phyloP scores from a whole-genome alignment of 2,329 filamentous ascomycete genomes.

The Fusarium humuli region DNA sequence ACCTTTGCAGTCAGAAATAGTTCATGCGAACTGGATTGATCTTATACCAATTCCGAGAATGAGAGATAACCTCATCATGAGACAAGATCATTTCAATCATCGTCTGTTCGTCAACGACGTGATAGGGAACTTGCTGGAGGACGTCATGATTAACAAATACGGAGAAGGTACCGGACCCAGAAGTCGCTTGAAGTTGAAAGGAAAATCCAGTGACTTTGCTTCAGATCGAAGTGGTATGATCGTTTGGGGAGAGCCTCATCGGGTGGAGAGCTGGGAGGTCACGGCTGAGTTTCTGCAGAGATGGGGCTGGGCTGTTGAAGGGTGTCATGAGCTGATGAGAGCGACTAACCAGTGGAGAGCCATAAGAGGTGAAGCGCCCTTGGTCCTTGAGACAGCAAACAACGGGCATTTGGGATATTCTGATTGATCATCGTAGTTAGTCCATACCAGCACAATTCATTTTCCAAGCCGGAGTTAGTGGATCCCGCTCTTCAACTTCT shows the following conservation, averaged over 20 bases:
- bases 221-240: conserved; percentile 3
- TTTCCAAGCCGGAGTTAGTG: not conserved
- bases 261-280: conserved; percentile 9
- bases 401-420: too few species aligned
- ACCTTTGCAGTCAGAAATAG: not conserved
- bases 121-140: conserved; percentile 1
- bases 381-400: not conserved
- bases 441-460: not conserved
- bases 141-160: conserved; percentile 19
- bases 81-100: conserved; percentile 7
- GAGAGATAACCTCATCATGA: conserved; percentile 6
- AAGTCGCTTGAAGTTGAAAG: not conserved
- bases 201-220: not conserved
- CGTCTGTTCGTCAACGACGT: conserved; percentile 3
- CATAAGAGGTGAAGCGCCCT: not conserved
- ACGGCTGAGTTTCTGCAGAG: conserved; percentile 7
- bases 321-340: conserved; percentile 4
- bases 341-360: conserved; percentile 17
- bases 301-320: conserved; percentile 17
- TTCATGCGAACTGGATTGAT: conserved; percentile 13
- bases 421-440: not conserved
- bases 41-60: conserved; percentile 4
- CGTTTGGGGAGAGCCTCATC: conserved; percentile 4
- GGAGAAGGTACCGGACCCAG: conserved; percentile 3
- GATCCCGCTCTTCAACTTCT: not conserved